Evolutionary conservation across 208 protist species (phyloP), one percentile per base, ranked within the genome.

Genomic region (Trypanosoma avium): DNA sequence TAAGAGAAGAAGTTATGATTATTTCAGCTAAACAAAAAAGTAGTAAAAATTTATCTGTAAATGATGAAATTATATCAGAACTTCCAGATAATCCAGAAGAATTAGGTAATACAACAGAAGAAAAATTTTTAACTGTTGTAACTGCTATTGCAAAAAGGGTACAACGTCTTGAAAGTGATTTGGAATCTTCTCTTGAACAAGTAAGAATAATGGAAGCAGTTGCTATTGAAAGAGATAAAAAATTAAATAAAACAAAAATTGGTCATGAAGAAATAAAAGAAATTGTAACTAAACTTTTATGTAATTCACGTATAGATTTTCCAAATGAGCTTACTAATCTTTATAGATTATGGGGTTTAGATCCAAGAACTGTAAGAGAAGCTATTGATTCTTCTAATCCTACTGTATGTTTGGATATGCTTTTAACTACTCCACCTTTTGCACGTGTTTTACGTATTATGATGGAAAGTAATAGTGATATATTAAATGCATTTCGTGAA

Each of bases 141-240:
- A 57, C 49, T 32, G 47, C 60, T 0, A 46, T 66, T 27, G 60
- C 60, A 17, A 55, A 49, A 49, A 29, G 60, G n/a, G 60, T 66
- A n/a, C 47, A 48, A 17, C 49, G 30, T 10, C 15, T 66, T 30
- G 60, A 66, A 30, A 48, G 36, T 1, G 48, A 66, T 19, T 57
- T 66, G 49, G 60, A 66, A 22, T 9, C 60, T 26, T 66, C 60
- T 2, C 24, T 66, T 12, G 7, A 55, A 17, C 60, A 66, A 24
- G 36, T 66, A 19, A 46, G 60, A 21, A 48, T 66, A 15, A 46
- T 66, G 60, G 60, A 66, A 38, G 30, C 60, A 2, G 60, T 48
- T 35, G 60, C 60, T n/a, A 55, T 66, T 57, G 60, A 56, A 27
- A 29, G 60, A 17, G 60, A 57, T 35, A 47, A 27, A 27, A 19